Evolutionary conservation across 441 rosid genomes (phyloP).

Genomic region (Rhodomyrtus psidioides): DNA sequence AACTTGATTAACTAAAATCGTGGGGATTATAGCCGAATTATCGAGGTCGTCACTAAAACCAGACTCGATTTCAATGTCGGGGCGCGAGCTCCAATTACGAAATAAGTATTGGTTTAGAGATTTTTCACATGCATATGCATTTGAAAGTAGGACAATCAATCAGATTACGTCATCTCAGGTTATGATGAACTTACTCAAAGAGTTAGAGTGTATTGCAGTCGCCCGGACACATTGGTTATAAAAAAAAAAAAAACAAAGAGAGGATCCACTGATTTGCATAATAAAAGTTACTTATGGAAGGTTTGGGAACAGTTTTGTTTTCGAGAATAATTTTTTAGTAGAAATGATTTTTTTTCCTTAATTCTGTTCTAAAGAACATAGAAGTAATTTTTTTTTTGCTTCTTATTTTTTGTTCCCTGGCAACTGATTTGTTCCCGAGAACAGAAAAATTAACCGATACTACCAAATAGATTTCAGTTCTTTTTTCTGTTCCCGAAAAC

Average conservation of each 20-base stretch:
- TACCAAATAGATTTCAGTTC: too few species aligned
- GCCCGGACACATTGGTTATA: too few species aligned
- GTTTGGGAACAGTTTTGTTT: too few species aligned
- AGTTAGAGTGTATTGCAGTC: rapidly evolving
- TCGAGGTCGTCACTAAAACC: not conserved
- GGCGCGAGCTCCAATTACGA: not conserved
- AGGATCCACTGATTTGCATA: not conserved
- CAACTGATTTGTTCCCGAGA: too few species aligned
- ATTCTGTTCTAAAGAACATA: rapidly evolving
- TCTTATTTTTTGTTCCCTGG: too few species aligned
- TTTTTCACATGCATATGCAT: not conserved
- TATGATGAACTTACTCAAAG: not conserved
- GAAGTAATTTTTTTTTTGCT: too few species aligned
- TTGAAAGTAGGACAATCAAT: not conserved
- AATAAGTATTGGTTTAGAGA: not conserved
- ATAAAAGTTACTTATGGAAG: not conserved
- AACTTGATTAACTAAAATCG: not conserved
- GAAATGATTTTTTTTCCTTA: too few species aligned
- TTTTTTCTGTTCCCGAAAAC: too few species aligned
- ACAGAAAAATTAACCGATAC: too few species aligned
- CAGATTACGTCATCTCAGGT: not conserved
- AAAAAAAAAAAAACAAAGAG: too few species aligned
- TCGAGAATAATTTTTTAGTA: too few species aligned
- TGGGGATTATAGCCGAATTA: not conserved
- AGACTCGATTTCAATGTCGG: too few species aligned